Evolutionary conservation across 2,329 filamentous ascomycete species (phyloP).

Genomic region (Cyanodermella asteris): DNA sequence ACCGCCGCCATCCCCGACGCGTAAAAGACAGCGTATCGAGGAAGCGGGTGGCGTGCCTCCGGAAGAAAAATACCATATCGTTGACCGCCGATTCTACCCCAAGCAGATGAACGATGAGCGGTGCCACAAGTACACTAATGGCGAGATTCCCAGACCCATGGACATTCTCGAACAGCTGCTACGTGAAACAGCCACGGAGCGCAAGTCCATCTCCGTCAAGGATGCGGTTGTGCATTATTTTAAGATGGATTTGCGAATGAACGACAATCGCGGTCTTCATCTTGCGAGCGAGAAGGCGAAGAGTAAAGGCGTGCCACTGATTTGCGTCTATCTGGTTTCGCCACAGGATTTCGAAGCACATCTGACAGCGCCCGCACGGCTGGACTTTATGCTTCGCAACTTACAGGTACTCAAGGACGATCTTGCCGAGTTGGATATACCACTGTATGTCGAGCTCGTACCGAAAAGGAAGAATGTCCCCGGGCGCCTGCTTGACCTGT

Average conservation of each 20-base stretch:
- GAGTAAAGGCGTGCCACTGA: slow-evolving; percentile 44
- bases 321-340: slow-evolving; percentile 59
- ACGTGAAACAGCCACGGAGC: slow-evolving; percentile 32
- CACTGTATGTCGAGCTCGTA: slow-evolving; percentile 53
- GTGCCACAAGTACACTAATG: slow-evolving; percentile 50
- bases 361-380: slow-evolving; percentile 44
- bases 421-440: slow-evolving; percentile 50
- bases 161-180: slow-evolving; percentile 42
- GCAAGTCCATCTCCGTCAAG: slow-evolving; percentile 30
- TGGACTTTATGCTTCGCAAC: slow-evolving; percentile 63
- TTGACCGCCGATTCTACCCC: slow-evolving; percentile 58
- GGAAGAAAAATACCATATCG: slow-evolving; percentile 34
- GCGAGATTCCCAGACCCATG: slow-evolving; percentile 50
- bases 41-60: no score
- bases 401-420: slow-evolving; percentile 43
- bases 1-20: no score
- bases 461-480: slow-evolving; percentile 42
- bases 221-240: slow-evolving; percentile 72
- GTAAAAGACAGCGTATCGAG: no score
- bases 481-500: slow-evolving; percentile 38
- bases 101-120: slow-evolving; percentile 67
- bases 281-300: slow-evolving; percentile 46
- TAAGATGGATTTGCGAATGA: slow-evolving; percentile 54
- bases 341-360: slow-evolving; percentile 75
- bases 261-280: slow-evolving; percentile 52